These are phyloP conservation scores for Rossbeevera mucosa DNA, from an alignment of 768 basidiomycete species.

Conservation along the genomic window DNA sequence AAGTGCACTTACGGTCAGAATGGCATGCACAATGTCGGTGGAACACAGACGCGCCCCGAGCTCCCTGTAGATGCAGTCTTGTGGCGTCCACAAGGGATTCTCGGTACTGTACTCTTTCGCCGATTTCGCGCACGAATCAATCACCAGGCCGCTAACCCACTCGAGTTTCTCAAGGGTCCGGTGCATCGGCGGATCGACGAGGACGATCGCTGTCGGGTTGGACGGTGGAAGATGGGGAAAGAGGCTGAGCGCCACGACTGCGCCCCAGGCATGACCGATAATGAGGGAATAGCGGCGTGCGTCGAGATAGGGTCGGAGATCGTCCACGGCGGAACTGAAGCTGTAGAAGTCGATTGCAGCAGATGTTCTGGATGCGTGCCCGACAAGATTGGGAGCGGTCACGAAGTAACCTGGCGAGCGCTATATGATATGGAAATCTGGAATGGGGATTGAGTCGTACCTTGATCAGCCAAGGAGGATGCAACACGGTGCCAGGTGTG, in stretches of 20 bases:
- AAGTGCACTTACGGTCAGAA: constrained; percentile 5
- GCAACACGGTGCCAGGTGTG: constrained; percentile 20
- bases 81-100: constrained; percentile 15
- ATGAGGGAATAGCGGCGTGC: constrained; percentile 1
- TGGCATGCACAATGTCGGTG: neutral
- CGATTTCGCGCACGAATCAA: neutral
- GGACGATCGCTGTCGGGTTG: constrained; percentile 12
- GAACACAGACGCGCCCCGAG: constrained; percentile 14
- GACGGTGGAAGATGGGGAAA: constrained; percentile 6
- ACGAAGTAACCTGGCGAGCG: constrained; percentile 19
- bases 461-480: constrained; percentile 11
- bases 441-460: neutral
- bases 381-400: constrained; percentile 20
- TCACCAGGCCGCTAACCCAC: neutral
- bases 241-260: neutral
- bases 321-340: constrained; percentile 8
- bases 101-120: neutral
- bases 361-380: constrained; percentile 13
- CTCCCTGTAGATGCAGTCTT: constrained; percentile 5
- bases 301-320: constrained; percentile 19
- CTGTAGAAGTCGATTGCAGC: constrained; percentile 9
- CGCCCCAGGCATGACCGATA: constrained; percentile 22
- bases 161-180: neutral
- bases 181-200: constrained; percentile 18
- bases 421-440: neutral